Conservation (phyloP, 176 grass and related monocot genomes). For the Aegilops bicornis region DNA sequence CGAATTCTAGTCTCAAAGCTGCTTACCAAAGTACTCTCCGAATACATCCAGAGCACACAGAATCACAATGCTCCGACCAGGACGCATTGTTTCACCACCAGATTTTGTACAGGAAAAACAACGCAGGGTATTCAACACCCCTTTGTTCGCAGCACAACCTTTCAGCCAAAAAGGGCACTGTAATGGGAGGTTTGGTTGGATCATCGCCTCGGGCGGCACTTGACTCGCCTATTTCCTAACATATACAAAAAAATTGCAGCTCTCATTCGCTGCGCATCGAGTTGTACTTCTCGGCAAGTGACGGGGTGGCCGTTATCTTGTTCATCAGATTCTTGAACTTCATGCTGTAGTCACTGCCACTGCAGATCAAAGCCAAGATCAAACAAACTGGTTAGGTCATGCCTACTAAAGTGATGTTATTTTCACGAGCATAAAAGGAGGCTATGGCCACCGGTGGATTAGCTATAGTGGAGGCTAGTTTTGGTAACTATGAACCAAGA, state of each 20-base stretch:
- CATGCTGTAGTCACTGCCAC: slow-evolving; percentile 85
- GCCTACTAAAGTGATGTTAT: not conserved
- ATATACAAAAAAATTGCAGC: slow-evolving; percentile 37
- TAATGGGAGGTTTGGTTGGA: not conserved
- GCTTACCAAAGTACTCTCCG: too few species aligned
- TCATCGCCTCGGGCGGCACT: not conserved
- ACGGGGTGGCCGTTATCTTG: slow-evolving; percentile 52
- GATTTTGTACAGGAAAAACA: slow-evolving; percentile 28
- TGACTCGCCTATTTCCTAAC: slow-evolving; percentile 35
- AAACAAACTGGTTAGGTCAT: not conserved
- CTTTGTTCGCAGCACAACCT: not conserved
- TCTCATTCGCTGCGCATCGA: slow-evolving; percentile 79
- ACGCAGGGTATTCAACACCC: not conserved
- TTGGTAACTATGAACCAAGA: not conserved
- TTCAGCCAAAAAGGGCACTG: not conserved
- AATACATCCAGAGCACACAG: too few species aligned
- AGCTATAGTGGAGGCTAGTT: not conserved
- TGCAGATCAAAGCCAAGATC: slow-evolving; percentile 37
- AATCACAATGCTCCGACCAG: too few species aligned
- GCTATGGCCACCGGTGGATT: not conserved
- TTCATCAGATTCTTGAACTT: slow-evolving; percentile 94
- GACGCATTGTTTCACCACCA: not conserved
- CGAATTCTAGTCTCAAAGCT: too few species aligned
- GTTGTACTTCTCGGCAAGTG: slow-evolving; percentile 86
- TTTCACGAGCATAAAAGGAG: not conserved